phyloP scores from a whole-genome alignment of 2,329 filamentous ascomycete species.

The Cadophora luteo-olivacea region DNA sequence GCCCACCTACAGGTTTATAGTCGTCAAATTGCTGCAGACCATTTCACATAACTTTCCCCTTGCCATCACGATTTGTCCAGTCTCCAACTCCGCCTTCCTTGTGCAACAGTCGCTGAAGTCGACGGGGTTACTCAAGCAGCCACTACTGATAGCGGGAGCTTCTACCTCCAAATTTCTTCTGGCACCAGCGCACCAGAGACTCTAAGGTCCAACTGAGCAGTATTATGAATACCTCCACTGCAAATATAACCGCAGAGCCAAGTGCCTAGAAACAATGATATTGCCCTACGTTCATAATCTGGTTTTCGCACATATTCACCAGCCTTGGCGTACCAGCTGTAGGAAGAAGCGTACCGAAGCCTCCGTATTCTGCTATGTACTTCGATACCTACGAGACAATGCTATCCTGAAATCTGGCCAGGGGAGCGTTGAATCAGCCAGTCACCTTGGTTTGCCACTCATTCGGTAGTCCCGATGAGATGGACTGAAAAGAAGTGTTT shows the following conservation, averaged over 20 bases:
- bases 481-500: background rate
- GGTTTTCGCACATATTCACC: background rate
- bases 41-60: background rate
- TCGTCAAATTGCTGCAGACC: background rate
- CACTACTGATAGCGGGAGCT: background rate
- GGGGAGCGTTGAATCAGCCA: background rate
- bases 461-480: background rate
- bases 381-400: background rate
- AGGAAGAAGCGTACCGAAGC: background rate
- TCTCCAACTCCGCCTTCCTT: background rate
- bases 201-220: background rate
- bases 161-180: background rate
- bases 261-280: background rate
- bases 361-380: background rate
- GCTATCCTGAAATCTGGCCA: background rate
- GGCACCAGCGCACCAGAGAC: background rate
- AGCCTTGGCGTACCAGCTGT: background rate
- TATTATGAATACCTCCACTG: background rate
- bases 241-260: background rate
- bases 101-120: background rate
- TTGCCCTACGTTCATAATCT: background rate
- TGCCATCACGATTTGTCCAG: background rate
- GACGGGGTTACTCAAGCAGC: background rate
- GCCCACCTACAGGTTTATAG: background rate
- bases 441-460: background rate